phyloP scores from a whole-genome alignment of 1,284 basidiomycete species.

The Sphaerobolus stellatus region DNA sequence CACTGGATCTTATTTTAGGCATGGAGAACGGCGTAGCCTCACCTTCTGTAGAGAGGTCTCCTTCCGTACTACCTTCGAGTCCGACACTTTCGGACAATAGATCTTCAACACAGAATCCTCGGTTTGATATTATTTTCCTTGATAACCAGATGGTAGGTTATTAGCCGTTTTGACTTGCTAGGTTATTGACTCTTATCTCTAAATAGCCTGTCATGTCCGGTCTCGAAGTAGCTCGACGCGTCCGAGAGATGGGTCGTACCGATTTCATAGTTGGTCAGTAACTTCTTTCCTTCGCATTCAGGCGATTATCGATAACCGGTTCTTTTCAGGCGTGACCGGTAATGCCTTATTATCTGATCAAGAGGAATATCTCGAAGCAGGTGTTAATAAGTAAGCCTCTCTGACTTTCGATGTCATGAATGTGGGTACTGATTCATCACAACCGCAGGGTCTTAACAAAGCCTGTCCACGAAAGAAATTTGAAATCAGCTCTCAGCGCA shows the following conservation, averaged over 20 bases:
- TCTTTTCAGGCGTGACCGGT: constrained; percentile 5
- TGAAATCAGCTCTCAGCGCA: constrained; percentile 14
- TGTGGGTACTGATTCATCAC: constrained; percentile 12
- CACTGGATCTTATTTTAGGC: constrained; percentile 70
- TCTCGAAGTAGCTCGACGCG: constrained; percentile 27
- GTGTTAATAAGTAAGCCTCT: constrained; percentile 14
- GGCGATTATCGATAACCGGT: neutral
- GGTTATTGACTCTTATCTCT: neutral
- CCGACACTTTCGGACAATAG: neutral
- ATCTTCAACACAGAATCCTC: constrained; percentile 7
- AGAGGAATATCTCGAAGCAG: constrained; percentile 20
- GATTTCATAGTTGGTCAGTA: constrained; percentile 25
- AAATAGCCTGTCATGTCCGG: constrained; percentile 28
- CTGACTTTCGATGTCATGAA: neutral
- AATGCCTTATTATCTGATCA: constrained; percentile 21
- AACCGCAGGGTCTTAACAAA: constrained; percentile 24
- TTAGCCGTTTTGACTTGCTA: neutral
- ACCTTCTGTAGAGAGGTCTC: constrained; percentile 29
- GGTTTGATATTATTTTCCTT: constrained; percentile 74
- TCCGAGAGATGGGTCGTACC: constrained; percentile 21
- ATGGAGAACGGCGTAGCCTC: constrained; percentile 23
- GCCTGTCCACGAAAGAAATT: constrained; percentile 19
- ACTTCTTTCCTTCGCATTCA: neutral
- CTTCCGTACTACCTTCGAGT: constrained; percentile 4
- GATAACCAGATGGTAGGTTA: constrained; percentile 74